Evolutionary conservation across 345 rosid species (phyloP).

Genomic region (Pugionium cornutum): DNA sequence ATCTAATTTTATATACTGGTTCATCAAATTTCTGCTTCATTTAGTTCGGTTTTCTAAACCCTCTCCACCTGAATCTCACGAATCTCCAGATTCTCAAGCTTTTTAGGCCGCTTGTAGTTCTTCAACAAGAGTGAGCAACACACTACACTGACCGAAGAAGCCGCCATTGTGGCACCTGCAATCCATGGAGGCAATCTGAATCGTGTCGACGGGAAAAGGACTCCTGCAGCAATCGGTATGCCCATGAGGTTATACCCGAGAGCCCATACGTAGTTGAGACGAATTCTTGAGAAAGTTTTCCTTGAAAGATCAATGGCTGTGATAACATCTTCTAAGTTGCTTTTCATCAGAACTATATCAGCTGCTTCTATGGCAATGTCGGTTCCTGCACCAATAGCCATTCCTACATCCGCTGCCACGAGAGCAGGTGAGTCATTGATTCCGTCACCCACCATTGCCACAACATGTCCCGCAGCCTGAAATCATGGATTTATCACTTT

Average conservation of each 20-base stretch:
- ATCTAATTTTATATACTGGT: background rate
- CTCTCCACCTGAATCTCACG: conserved; percentile 56
- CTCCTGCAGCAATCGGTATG: conserved; percentile 86
- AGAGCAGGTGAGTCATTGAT: conserved; percentile 93
- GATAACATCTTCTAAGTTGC: conserved; percentile 91
- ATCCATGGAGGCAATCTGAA: conserved; percentile 96
- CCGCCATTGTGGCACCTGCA: conserved; percentile 98
- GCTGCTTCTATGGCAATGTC: conserved; percentile 98
- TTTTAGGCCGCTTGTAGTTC: conserved; percentile 70
- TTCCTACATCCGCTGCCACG: conserved; percentile 91
- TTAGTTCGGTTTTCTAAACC: conserved; percentile 29
- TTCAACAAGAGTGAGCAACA: conserved; percentile 81
- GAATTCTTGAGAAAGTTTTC: conserved; percentile 78
- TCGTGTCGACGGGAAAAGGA: conserved; percentile 59
- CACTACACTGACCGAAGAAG: conserved; percentile 93
- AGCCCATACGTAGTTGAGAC: conserved; percentile 93
- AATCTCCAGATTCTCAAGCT: conserved; percentile 57
- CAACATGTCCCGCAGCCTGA: conserved; percentile 65
- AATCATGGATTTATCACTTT: background rate
- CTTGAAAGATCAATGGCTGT: conserved; percentile 88
- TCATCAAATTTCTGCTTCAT: background rate
- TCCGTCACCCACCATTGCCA: conserved; percentile 98
- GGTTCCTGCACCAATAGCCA: conserved; percentile 97
- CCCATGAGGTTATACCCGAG: conserved; percentile 83
- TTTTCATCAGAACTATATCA: conserved; percentile 90